These are phyloP conservation scores for Gracilariopsis chorda DNA, from an alignment of 23 red algal genomes.

Conservation along the genomic window DNA sequence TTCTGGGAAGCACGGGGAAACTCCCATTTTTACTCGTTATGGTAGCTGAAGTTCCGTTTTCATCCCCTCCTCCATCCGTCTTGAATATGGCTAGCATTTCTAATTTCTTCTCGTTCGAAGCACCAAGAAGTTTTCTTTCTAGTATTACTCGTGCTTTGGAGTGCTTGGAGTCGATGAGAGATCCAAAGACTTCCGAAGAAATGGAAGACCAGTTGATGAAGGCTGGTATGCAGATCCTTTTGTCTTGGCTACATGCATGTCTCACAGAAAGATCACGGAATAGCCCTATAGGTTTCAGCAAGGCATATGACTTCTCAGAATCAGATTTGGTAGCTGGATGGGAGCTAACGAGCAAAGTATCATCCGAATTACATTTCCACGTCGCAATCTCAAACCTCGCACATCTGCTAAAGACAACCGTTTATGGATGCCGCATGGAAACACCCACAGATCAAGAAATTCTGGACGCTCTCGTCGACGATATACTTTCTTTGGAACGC, in stretches of 20 bases:
- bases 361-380: not conserved
- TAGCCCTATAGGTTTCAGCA: constrained; percentile 47
- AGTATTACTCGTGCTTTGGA: constrained; percentile 36
- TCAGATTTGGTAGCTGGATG: constrained; percentile 36
- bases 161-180: not conserved
- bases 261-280: constrained; percentile 30
- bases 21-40: constrained; percentile 37
- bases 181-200: not conserved
- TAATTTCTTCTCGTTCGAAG: constrained; percentile 53
- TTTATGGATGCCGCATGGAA: constrained; percentile 57
- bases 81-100: not conserved
- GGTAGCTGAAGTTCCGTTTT: not conserved
- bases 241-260: constrained; percentile 44
- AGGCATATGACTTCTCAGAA: constrained; percentile 61
- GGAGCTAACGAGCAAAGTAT: not conserved
- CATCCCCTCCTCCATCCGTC: not conserved
- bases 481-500: not conserved
- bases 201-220: not conserved
- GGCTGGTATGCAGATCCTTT: constrained; percentile 7
- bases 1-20: constrained; percentile 6
- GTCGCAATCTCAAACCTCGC: not conserved
- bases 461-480: constrained; percentile 36
- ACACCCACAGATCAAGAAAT: constrained; percentile 35
- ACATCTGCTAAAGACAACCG: constrained; percentile 24
- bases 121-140: constrained; percentile 26